A percentile compares a stretch with the other conserved stretches of the same genome.
Conservation (phyloP, 2,329 filamentous ascomycete genomes). For the Spiromastix sp. region DNA sequence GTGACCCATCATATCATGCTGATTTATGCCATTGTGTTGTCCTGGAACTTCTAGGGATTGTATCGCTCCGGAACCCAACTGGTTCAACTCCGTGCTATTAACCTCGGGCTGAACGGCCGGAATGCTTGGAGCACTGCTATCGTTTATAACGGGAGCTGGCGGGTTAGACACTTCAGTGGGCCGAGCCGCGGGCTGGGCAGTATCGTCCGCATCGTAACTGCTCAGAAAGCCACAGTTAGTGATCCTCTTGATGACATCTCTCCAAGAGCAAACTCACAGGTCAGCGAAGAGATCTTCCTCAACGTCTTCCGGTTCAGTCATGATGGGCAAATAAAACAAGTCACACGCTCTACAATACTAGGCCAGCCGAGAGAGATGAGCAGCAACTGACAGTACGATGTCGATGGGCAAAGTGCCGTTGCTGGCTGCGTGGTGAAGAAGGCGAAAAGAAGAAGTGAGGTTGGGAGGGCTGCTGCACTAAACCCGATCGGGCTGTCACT, state of each 20-base stretch:
- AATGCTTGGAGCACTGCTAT: slow-evolving; percentile 6
- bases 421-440: too few species aligned
- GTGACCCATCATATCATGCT: slow-evolving; percentile 20
- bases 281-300: slow-evolving; percentile 95
- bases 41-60: background rate
- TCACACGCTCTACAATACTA: slow-evolving; percentile 3
- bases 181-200: slow-evolving; percentile 21
- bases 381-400: slow-evolving; percentile 12
- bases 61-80: slow-evolving; percentile 11
- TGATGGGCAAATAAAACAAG: slow-evolving; percentile 30
- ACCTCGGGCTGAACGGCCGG: slow-evolving; percentile 22
- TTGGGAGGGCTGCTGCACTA: slow-evolving; percentile 11
- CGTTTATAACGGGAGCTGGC: slow-evolving; percentile 21
- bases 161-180: slow-evolving; percentile 28
- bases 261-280: slow-evolving; percentile 52
- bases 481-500: slow-evolving; percentile 5
- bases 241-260: background rate
- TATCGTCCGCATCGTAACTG: slow-evolving; percentile 60
- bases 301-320: slow-evolving; percentile 72
- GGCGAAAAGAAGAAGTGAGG: slow-evolving; percentile 14
- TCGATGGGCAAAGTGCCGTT: too few species aligned
- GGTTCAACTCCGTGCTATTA: slow-evolving; percentile 13
- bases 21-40: slow-evolving; percentile 16
- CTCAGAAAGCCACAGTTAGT: slow-evolving; percentile 8
- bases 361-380: slow-evolving; percentile 6